Conservation (phyloP, 148 eudicot species). For the Suaeda aralocaspica region DNA sequence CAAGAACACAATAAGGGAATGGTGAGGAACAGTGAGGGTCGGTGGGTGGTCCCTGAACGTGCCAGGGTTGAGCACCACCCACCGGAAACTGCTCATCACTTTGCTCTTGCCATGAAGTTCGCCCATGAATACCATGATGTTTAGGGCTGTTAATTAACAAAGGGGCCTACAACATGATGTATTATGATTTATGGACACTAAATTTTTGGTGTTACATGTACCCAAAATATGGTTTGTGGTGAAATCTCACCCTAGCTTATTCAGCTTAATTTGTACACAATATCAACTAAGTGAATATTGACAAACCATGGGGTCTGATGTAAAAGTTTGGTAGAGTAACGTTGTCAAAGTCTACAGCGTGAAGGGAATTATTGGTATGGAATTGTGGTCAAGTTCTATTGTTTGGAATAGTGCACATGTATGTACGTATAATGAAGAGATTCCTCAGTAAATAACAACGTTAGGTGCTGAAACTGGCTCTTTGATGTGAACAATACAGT, state of each 20-base stretch:
- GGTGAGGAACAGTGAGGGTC: slow-evolving; percentile 63
- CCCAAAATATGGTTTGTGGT: no score
- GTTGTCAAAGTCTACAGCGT: neutral
- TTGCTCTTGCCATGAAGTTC: slow-evolving; percentile 52
- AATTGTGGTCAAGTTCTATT: neutral
- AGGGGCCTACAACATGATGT: neutral
- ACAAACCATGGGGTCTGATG: neutral
- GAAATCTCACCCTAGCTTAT: no score
- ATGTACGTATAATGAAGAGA: neutral
- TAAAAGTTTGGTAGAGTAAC: neutral
- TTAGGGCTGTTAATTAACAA: neutral
- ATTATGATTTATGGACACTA: neutral
- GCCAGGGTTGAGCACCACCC: slow-evolving; percentile 57
- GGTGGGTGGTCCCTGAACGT: slow-evolving; percentile 74
- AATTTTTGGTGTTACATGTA: no score
- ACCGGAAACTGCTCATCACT: slow-evolving; percentile 58
- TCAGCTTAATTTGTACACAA: no score
- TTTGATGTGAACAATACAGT: no score
- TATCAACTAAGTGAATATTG: neutral
- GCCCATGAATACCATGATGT: slow-evolving; percentile 36
- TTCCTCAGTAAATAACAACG: neutral
- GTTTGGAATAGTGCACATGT: neutral
- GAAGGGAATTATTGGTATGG: neutral
- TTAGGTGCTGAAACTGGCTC: neutral
- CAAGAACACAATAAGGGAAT: slow-evolving; percentile 82